These are phyloP conservation scores for Tuber microsphaerosporum DNA, from an alignment of 495 filamentous ascomycete species.

Conservation along the genomic window DNA sequence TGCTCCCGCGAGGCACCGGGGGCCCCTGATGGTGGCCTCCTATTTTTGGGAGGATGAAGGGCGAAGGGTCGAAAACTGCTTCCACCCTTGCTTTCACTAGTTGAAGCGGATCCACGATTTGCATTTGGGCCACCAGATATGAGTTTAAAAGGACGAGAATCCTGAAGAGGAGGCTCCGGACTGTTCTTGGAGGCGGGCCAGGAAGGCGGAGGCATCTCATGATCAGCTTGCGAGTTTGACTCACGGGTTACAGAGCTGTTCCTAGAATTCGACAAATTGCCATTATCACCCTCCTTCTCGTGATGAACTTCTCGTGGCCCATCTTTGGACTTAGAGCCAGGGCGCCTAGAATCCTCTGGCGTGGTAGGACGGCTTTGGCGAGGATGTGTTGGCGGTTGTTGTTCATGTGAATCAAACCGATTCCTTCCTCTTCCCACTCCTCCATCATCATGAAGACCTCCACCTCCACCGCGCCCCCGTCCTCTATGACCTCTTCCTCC, in stretches of 20 bases:
- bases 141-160: slow-evolving; percentile 35
- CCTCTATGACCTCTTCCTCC: slow-evolving; percentile 22
- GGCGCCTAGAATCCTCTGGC: slow-evolving; percentile 23
- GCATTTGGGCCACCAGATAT: slow-evolving; percentile 25
- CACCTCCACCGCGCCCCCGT: slow-evolving; percentile 34
- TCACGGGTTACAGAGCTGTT: slow-evolving; percentile 7
- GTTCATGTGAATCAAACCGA: slow-evolving; percentile 30
- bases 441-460: slow-evolving; percentile 21
- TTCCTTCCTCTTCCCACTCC: slow-evolving; percentile 16
- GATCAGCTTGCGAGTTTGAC: slow-evolving; percentile 11
- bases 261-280: slow-evolving; percentile 4
- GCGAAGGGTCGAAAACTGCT: slow-evolving; percentile 38
- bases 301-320: slow-evolving; percentile 24
- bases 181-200: slow-evolving; percentile 30
- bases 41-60: slow-evolving; percentile 27
- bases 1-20: slow-evolving; percentile 22
- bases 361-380: slow-evolving; percentile 27
- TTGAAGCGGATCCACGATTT: slow-evolving; percentile 15
- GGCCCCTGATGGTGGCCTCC: slow-evolving; percentile 28
- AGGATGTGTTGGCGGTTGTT: slow-evolving; percentile 21
- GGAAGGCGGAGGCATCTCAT: slow-evolving; percentile 36
- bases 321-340: slow-evolving; percentile 12
- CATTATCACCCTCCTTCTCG: slow-evolving; percentile 25
- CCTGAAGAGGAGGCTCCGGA: slow-evolving; percentile 16
- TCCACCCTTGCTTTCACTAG: slow-evolving; percentile 22